Base-by-base conservation (phyloP, 1,284 basidiomycete genomes). In the Omphalotus olearius region DNA sequence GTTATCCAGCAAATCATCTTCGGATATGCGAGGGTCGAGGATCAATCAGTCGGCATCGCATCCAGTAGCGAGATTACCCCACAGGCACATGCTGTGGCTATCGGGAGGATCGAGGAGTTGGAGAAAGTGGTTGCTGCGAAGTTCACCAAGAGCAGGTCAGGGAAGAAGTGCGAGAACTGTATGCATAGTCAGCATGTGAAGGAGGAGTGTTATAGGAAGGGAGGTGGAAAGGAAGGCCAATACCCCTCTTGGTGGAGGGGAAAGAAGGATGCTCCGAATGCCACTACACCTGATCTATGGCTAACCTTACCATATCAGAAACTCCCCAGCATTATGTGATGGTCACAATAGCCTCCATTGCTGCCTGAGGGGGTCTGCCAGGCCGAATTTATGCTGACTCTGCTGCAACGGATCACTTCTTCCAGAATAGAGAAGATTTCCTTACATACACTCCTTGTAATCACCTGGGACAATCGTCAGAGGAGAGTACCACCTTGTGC, bases 1-100 rank as follows among this genome's bases (percentile, higher is more conserved):
- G 45, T 53, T 6, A 53, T 53, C 28, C 51, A 53, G 28, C 45
- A 53, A 14, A 47, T 53, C 17, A 43, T 14, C 13, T 36, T 35
- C 7, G 36, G 40, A 26, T 48, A 53, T 26, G 13, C 44, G 0
- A 23, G 47, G 17, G 11, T 43, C 7, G 52, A 42, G 17, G 28
- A 43, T 17, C n/a, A 35, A 7, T 30, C 33, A 2, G 43, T 30
- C 30, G 42, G 25, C 1, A 41, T 26, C 4, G n/a, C 39, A 4
- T 17, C 41, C 1, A 46, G 46, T 1, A 35, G 26, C 9, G 18
- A 40, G 6, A 13, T 53, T 1, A 20, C 52, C 4, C 6, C 42
- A 4, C 40, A 42, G 6, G 37, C 51, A 4, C 51, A 52, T 41
- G 51, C 45, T 1, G 25, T 14, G 9, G 17, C 41, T 4, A 3